Base-by-base conservation (phyloP, 306 rosid genomes). In the Senna siamea region DNA sequence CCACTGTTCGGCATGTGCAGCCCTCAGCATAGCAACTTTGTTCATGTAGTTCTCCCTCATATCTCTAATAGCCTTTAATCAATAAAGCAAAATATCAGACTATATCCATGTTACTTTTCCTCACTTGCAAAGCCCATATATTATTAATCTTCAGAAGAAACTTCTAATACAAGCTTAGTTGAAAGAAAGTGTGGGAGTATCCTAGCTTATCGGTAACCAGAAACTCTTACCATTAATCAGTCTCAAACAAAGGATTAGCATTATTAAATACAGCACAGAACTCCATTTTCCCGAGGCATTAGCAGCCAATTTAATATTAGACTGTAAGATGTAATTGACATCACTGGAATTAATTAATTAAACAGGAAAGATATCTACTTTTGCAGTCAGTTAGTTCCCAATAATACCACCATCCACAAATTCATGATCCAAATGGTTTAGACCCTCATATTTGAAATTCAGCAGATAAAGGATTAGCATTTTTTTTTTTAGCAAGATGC, bases 41-140 rank as follows among this genome's bases (percentile, higher is more conserved):
- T 79, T 88, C 89, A 85, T 76, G 92, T 92, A 80, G 80, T 83
- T 90, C 85, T 95, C 99, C 79, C 89, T 83, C 79, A 85, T 85
- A 80, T 92, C 97, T 88, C 87, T 85, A 75, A 88, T 66, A 80
- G 93, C 83, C 99, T 95, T 89, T 65, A 43, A 73, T 40, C 58
- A 78, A 71, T 23, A 65, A 59, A 52, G 19, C 48, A 79, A 43
- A 72, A 19, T 14, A 73, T 76, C 38, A 61, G 41, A 72, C 43
- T 37, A 66, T 37, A 20, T 58, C 30, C 44, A 18, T 43, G 58
- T 79, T 12, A 50, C 55, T 26, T 64, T 44, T 69, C 14, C 37
- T 58, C 73, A 10, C n/a, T 63, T 67, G 54, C 43, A 77, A 73
- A 55, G 20, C 51, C 66, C 47, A 12, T 10, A n/a, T 30, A 37